Evolutionary conservation across 1,139 yeast genomes (phyloP), one percentile per base, ranked within the genome.

Genomic region (Eremothecium cymbalariae): DNA sequence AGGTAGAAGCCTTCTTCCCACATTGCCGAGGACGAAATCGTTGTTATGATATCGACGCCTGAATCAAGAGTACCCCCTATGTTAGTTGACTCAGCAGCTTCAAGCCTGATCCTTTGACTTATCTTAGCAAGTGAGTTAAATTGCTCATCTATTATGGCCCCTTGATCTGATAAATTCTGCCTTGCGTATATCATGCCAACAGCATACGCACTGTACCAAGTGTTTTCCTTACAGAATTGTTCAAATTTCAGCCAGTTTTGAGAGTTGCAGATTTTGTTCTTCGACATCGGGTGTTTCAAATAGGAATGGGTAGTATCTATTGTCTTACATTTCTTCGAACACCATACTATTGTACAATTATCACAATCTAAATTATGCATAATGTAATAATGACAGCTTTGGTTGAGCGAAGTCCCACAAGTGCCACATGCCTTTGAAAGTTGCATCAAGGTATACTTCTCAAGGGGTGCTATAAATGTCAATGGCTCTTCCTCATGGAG

Each of bases 401-500:
- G 64, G 37, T 69, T 67, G 31, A 81, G 60, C 3, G 80, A 66
- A 29, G 70, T 68, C 1, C 94, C 88, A 63, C 97, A 88, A 50
- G 72, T 70, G 2, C 88, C 68, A 55, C 97, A 88, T 3, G 88
- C 85, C 47, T 74, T 74, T 0, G 93, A 88, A 13, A 62, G 55
- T 34, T 72, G 68, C 43, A 83, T 73, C 39, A 84, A 61, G 31
- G 73, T 68, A 21, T 75, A 58, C 43, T 79, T 72, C 12, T 82
- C 90, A 47, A 83, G 65, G 1, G 84, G 82, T 0, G 94, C 88
- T 0, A 83, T 62, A 25, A 74, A 68, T 35, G 83, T 73, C 34
- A 81, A 62, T 1, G 94, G 88, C 1, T 55, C 46, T 45, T 76
- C 80, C 34, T 70, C 69, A 28, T 66, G 63, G 77, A 85, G 78